These are phyloP conservation scores for Ajuga chamaepitys DNA, from an alignment of 257 asterid species.

Conservation along the genomic window DNA sequence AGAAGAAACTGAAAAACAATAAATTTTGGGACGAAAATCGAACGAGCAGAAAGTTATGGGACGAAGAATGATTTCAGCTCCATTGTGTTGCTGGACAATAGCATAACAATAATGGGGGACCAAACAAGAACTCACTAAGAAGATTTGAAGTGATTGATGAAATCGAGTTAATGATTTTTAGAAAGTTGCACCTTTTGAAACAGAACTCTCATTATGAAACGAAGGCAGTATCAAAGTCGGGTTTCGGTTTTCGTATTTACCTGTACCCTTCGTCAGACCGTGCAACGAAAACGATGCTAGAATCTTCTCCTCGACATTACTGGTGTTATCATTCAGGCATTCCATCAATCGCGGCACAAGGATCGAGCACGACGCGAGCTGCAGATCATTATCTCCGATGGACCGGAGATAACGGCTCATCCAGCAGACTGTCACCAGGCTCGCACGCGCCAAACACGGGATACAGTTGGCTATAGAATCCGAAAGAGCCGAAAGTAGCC, in stretches of 20 bases:
- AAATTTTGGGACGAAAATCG: too few relatives aligned
- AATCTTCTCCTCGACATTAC: conserved; percentile 50
- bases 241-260: conserved; percentile 24
- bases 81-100: too few relatives aligned
- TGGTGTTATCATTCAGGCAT: conserved; percentile 24
- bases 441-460: conserved; percentile 69
- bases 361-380: conserved; percentile 36
- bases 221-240: too few relatives aligned
- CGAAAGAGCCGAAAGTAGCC: conserved; percentile 47
- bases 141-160: too few relatives aligned
- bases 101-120: too few relatives aligned
- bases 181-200: neutral
- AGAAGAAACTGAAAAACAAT: too few relatives aligned
- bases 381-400: conserved; percentile 33
- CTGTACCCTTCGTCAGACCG: conserved; percentile 47
- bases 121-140: too few relatives aligned
- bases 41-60: too few relatives aligned
- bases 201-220: too few relatives aligned
- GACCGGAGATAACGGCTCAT: conserved; percentile 40
- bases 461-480: conserved; percentile 55
- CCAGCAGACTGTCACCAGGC: conserved; percentile 69
- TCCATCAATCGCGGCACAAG: conserved; percentile 44
- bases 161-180: too few relatives aligned
- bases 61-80: too few relatives aligned
- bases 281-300: conserved; percentile 60